These are phyloP conservation scores for Colletotrichum simmondsii DNA, from an alignment of 2,329 filamentous ascomycete genomes.

Conservation along the genomic window DNA sequence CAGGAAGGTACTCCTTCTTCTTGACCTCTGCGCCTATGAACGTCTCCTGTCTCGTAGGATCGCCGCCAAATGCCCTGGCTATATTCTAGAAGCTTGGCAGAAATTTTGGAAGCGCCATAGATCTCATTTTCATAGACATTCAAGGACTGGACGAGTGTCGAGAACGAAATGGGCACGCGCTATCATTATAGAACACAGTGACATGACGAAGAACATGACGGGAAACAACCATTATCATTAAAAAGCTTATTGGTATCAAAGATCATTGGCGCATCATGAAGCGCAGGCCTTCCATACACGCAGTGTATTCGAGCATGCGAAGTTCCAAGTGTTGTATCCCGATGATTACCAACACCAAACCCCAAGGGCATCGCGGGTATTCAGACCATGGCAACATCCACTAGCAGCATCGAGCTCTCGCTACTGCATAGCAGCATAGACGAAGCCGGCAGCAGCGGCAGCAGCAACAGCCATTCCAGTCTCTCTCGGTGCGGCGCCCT, in stretches of 20 bases:
- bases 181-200: background rate
- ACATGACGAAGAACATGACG: background rate
- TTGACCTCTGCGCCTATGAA: slow-evolving; percentile 70
- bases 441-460: background rate
- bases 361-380: background rate
- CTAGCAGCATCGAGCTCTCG: background rate
- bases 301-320: too few species aligned
- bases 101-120: too few species aligned
- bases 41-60: slow-evolving; percentile 61
- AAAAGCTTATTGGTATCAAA: background rate
- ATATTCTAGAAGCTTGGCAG: slow-evolving; percentile 47
- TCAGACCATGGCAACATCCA: background rate
- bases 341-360: too few species aligned
- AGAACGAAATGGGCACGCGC: too few species aligned
- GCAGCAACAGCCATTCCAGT: slow-evolving; percentile 3
- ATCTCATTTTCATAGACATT: too few species aligned
- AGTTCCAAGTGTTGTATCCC: too few species aligned
- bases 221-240: background rate
- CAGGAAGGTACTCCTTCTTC: slow-evolving; percentile 69
- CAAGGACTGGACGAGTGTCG: background rate
- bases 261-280: background rate
- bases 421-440: background rate
- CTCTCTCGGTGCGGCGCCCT: background rate
- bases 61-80: slow-evolving; percentile 60
- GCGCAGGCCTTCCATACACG: too few species aligned